Conservation (phyloP, 805 yeast genomes). For the Wickerhamiella bombiphila region DNA sequence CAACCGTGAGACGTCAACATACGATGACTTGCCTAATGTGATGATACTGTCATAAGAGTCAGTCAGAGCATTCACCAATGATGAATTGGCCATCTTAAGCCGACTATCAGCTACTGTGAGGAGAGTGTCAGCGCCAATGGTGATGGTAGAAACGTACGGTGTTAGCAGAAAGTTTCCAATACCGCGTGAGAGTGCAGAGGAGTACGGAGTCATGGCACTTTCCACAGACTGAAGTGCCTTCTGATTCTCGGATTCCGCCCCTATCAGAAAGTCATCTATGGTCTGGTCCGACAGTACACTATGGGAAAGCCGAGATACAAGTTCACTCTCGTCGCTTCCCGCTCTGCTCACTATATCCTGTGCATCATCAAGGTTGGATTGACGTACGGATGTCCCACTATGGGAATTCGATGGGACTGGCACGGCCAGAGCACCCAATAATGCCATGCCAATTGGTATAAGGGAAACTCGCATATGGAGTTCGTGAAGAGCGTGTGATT, state of each 20-base stretch:
- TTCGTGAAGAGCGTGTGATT: too few species aligned
- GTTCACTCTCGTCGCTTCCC: too few species aligned
- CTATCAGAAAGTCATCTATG: conserved; percentile 1
- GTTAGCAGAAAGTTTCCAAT: conserved; percentile 5
- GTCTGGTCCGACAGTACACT: neutral
- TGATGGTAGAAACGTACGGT: conserved; percentile 4
- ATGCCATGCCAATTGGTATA: too few species aligned
- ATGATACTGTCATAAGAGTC: conserved; percentile 1
- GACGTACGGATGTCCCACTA: too few species aligned
- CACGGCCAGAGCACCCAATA: too few species aligned
- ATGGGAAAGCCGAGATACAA: neutral
- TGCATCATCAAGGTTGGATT: too few species aligned
- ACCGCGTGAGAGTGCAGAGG: neutral
- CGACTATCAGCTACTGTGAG: neutral
- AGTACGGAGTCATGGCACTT: conserved; percentile 4
- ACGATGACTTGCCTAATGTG: neutral
- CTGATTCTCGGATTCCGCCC: conserved; percentile 1
- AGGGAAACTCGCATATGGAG: too few species aligned
- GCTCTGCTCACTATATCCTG: too few species aligned
- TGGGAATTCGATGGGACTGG: too few species aligned
- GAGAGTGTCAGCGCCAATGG: conserved; percentile 5
- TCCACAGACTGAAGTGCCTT: neutral
- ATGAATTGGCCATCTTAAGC: neutral
- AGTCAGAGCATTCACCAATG: conserved; percentile 1
- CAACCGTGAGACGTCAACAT: neutral